These are phyloP conservation scores for Passalora sequoiae DNA, from an alignment of 2,329 filamentous ascomycete species.

Conservation along the genomic window DNA sequence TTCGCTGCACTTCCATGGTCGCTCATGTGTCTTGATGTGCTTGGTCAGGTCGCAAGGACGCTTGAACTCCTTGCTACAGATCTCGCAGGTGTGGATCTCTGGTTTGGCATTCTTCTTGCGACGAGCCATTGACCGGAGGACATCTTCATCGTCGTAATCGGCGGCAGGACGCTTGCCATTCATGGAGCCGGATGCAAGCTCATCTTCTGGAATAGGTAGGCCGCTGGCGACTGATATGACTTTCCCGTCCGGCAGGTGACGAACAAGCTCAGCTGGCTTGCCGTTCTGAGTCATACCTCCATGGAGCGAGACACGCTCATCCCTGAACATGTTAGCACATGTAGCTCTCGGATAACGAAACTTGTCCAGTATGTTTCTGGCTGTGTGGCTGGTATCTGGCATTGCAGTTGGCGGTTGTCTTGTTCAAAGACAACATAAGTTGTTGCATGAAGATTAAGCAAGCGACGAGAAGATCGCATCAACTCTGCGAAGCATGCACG, in stretches of 20 bases:
- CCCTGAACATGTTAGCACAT: constrained; percentile 39
- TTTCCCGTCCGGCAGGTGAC: constrained; percentile 68
- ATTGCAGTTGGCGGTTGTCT: constrained; percentile 1
- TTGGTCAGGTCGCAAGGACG: constrained; percentile 96
- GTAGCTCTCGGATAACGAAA: constrained; percentile 5
- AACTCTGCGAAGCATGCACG: neutral
- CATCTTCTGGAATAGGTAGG: constrained; percentile 48
- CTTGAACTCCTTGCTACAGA: constrained; percentile 92
- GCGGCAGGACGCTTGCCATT: constrained; percentile 46
- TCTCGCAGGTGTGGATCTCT: constrained; percentile 50
- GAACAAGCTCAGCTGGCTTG: constrained; percentile 75
- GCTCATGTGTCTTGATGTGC: constrained; percentile 95
- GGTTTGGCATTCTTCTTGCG: constrained; percentile 78
- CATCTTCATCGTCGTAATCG: constrained; percentile 66
- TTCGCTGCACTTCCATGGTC: constrained; percentile 88
- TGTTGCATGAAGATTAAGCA: neutral
- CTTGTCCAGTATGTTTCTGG: constrained; percentile 5
- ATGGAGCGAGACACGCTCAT: constrained; percentile 71
- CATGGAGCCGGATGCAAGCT: constrained; percentile 51
- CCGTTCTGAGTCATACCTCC: constrained; percentile 79
- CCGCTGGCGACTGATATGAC: constrained; percentile 63
- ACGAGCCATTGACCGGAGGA: constrained; percentile 88
- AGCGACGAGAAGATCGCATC: neutral
- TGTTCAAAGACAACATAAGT: neutral
- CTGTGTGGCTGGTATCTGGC: neutral